Percentiles rank a stretch among this genome's conserved stretches.
These are phyloP conservation scores for Chrysosporium queenslandicum DNA, from an alignment of 2,329 filamentous ascomycete genomes.

Conservation along the genomic window DNA sequence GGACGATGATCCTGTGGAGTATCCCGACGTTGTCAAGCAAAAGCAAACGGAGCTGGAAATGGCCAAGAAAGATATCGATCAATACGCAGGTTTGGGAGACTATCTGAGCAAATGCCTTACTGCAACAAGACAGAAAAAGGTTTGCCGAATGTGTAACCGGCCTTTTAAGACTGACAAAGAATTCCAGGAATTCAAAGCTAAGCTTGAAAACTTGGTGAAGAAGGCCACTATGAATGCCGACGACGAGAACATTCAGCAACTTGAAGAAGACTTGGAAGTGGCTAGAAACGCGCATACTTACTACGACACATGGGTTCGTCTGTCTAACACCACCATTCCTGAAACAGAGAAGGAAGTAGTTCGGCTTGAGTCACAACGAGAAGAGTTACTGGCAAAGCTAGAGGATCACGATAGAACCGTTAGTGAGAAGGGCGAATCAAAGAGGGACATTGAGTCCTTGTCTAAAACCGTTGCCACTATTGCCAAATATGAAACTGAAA, in stretches of 20 bases:
- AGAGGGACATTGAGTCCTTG: constrained; percentile 64
- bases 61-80: constrained; percentile 54
- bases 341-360: constrained; percentile 54
- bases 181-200: constrained; percentile 54
- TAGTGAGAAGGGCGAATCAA: constrained; percentile 51
- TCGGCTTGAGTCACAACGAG: constrained; percentile 52
- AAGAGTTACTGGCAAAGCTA: constrained; percentile 49
- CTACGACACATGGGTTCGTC: constrained; percentile 63
- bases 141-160: constrained; percentile 67
- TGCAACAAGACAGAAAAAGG: constrained; percentile 56
- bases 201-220: constrained; percentile 50
- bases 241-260: constrained; percentile 52
- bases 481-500: constrained; percentile 59
- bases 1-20: constrained; percentile 43
- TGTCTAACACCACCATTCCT: constrained; percentile 61
- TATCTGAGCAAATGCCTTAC: constrained; percentile 63
- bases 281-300: constrained; percentile 55
- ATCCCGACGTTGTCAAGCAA: constrained; percentile 43
- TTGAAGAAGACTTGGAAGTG: constrained; percentile 52
- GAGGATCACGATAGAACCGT: constrained; percentile 61
- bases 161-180: constrained; percentile 52
- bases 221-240: constrained; percentile 44
- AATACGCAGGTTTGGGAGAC: constrained; percentile 56
- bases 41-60: constrained; percentile 44
- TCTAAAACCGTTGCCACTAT: constrained; percentile 69